Percentiles rank a stretch among this genome's conserved stretches.
These are phyloP conservation scores for Dactylellina cionopaga DNA, from an alignment of 2,329 filamentous ascomycete species.

Conservation along the genomic window DNA sequence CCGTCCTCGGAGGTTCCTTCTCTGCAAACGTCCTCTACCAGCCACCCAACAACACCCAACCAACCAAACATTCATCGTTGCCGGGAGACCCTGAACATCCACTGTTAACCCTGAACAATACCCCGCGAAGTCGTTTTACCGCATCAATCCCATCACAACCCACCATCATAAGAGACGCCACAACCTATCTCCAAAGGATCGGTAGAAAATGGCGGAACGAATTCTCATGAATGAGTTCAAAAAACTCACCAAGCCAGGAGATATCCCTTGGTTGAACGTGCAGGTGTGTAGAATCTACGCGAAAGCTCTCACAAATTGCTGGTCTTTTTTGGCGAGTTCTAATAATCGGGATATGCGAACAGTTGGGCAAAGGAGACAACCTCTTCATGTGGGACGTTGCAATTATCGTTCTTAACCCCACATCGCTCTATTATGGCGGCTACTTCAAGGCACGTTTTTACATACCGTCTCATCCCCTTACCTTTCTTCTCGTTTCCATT, in stretches of 20 bases:
- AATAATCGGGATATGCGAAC: slow-evolving; percentile 1
- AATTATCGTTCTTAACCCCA: slow-evolving; percentile 90
- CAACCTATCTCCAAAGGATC: slow-evolving; percentile 18
- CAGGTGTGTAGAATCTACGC: slow-evolving; percentile 68
- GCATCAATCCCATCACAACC: slow-evolving; percentile 3
- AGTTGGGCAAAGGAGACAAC: slow-evolving; percentile 78
- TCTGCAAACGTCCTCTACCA: background rate
- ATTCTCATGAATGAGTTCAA: slow-evolving; percentile 90
- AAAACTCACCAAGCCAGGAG: slow-evolving; percentile 76
- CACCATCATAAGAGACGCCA: background rate
- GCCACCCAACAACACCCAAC: background rate
- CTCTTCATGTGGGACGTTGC: slow-evolving; percentile 88
- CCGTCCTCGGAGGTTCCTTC: slow-evolving; percentile 3
- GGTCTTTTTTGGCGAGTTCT: too few relatives aligned
- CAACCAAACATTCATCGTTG: background rate
- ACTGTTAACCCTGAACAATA: slow-evolving; percentile 1
- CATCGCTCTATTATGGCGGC: slow-evolving; percentile 89
- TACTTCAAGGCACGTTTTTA: slow-evolving; percentile 82
- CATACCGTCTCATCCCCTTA: slow-evolving; percentile 18
- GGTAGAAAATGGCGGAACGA: slow-evolving; percentile 69
- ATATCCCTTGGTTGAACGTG: slow-evolving; percentile 83
- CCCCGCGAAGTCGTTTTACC: slow-evolving; percentile 17
- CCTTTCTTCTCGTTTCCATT: background rate
- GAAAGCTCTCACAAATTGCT: slow-evolving; percentile 24
- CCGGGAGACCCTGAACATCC: too few relatives aligned